Conservation (phyloP, 2,329 filamentous ascomycete genomes). For the Colletotrichum theobromicola region DNA sequence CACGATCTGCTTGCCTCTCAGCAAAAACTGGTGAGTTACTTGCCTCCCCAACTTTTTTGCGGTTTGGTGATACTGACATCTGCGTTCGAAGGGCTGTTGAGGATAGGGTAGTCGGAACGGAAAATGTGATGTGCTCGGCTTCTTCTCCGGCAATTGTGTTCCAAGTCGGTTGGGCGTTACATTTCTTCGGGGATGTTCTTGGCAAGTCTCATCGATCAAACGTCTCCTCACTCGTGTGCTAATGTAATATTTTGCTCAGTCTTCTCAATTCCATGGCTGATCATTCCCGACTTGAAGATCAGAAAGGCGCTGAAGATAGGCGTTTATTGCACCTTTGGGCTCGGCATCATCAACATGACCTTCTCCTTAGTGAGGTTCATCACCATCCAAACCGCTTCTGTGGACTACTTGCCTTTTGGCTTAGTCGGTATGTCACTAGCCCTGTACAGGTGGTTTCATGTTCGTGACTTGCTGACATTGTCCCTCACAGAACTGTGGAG, state of each 20-base stretch:
- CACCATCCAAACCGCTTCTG: conserved; percentile 7
- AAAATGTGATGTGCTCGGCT: conserved; percentile 9
- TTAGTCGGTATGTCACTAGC: background rate
- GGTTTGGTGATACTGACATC: background rate
- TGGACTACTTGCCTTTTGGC: conserved; percentile 6
- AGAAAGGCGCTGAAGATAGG: conserved; percentile 1
- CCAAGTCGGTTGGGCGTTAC: conserved; percentile 14
- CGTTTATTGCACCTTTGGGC: conserved; percentile 14
- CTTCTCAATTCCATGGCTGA: conserved; percentile 6
- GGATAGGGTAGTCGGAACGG: background rate
- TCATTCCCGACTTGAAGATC: conserved; percentile 11
- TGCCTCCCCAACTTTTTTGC: background rate
- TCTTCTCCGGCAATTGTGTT: conserved; percentile 5
- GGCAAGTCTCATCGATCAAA: background rate
- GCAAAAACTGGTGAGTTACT: conserved; percentile 1
- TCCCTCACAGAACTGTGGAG: conserved; percentile 5
- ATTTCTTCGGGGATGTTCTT: conserved; percentile 12
- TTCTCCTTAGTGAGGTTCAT: conserved; percentile 15
- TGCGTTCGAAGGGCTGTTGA: background rate
- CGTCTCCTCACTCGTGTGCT: background rate
- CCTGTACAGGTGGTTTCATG: background rate
- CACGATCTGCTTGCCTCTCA: conserved; percentile 7
- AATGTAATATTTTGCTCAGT: background rate
- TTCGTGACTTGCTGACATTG: background rate
- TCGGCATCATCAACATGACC: conserved; percentile 17